Conservation (phyloP, 2,329 filamentous ascomycete species). For the Fusarium avenaceum region DNA sequence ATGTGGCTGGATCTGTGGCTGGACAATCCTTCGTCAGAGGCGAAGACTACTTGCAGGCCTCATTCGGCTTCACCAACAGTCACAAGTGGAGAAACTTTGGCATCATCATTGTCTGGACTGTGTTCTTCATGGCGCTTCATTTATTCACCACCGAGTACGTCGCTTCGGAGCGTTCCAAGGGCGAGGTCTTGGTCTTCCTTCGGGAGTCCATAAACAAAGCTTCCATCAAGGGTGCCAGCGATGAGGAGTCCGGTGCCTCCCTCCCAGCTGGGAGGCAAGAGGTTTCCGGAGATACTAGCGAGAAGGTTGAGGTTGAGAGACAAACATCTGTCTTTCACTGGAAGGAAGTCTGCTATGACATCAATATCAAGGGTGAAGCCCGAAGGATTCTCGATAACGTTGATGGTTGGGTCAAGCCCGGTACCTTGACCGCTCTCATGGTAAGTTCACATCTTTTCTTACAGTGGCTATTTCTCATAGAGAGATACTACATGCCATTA, state of each 20-base stretch:
- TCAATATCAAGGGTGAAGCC: slow-evolving; percentile 73
- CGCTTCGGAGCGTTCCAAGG: slow-evolving; percentile 37
- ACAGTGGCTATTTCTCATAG: accelerated
- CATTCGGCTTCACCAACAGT: slow-evolving; percentile 22
- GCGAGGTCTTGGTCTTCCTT: slow-evolving; percentile 37
- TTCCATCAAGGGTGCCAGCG: neutral
- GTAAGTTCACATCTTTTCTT: slow-evolving; percentile 51
- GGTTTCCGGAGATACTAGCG: neutral
- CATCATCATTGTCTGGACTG: slow-evolving; percentile 24
- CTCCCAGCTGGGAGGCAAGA: slow-evolving; percentile 1
- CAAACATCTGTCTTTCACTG: slow-evolving; percentile 70
- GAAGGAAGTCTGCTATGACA: slow-evolving; percentile 78
- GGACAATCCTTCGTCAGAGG: slow-evolving; percentile 4
- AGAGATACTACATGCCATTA: neutral
- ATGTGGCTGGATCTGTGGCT: neutral
- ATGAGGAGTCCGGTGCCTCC: slow-evolving; percentile 7
- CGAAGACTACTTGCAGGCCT: slow-evolving; percentile 4
- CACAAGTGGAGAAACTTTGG: slow-evolving; percentile 41
- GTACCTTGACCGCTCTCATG: slow-evolving; percentile 78
- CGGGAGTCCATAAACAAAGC: slow-evolving; percentile 15
- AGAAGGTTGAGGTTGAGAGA: slow-evolving; percentile 12
- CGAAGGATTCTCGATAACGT: slow-evolving; percentile 76
- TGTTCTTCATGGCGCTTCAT: slow-evolving; percentile 35
- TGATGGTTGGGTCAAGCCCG: slow-evolving; percentile 80
- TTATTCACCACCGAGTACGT: slow-evolving; percentile 32